These are phyloP conservation scores for Wickerhamomyces kurtzmanii DNA, from an alignment of 805 yeast species.

Conservation along the genomic window DNA sequence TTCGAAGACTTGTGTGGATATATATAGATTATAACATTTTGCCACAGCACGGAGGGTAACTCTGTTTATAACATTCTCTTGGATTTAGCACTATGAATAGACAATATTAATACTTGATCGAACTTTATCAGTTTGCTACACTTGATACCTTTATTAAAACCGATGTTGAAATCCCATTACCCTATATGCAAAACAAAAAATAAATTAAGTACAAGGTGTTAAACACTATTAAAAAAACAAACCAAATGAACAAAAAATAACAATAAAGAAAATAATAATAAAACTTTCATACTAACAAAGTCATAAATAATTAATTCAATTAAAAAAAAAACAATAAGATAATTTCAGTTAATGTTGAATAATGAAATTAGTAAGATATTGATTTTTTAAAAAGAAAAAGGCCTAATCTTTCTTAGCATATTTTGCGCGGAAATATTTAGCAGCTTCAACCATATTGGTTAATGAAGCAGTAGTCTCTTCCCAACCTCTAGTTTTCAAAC, in stretches of 20 bases:
- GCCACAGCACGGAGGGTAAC: too few relatives aligned
- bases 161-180: slow-evolving; percentile 39
- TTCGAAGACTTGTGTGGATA: too few relatives aligned
- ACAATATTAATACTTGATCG: too few relatives aligned
- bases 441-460: slow-evolving; percentile 98
- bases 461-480: slow-evolving; percentile 91
- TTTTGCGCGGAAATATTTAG: slow-evolving; percentile 82
- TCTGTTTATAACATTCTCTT: too few relatives aligned
- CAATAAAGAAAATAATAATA: slow-evolving; percentile 3
- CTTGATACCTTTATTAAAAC: too few relatives aligned
- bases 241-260: slow-evolving; percentile 1
- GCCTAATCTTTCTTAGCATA: slow-evolving; percentile 20
- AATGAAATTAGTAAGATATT: slow-evolving; percentile 17
- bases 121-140: too few relatives aligned
- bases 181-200: slow-evolving; percentile 18
- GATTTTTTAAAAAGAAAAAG: slow-evolving; percentile 4
- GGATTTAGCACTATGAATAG: too few relatives aligned
- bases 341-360: slow-evolving; percentile 26
- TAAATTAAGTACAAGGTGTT: slow-evolving; percentile 6
- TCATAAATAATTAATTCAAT: slow-evolving; percentile 1
- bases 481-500: slow-evolving; percentile 99
- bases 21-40: too few relatives aligned
- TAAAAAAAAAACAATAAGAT: slow-evolving; percentile 6
- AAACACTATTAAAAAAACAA: slow-evolving; percentile 5
- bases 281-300: slow-evolving; percentile 6